Conservation (phyloP, 2,329 filamentous ascomycete genomes). For the Ophiobolus disseminans region DNA sequence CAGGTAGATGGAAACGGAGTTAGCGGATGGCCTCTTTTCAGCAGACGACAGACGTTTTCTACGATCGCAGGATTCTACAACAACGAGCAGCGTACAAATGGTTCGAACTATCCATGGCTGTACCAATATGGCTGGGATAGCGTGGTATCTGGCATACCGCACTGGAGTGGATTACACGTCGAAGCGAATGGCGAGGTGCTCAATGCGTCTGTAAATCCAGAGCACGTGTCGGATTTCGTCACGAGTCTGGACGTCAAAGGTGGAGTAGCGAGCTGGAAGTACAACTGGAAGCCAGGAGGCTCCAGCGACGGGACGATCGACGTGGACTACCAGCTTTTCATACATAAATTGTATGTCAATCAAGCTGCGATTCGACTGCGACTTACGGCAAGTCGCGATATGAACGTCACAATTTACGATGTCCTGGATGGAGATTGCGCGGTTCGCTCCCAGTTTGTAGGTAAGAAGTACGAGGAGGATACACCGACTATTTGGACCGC, state of each 20-base stretch:
- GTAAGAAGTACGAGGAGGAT: constrained; percentile 62
- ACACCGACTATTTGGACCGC: constrained; percentile 66
- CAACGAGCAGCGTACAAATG: constrained; percentile 63
- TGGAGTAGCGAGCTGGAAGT: constrained; percentile 69
- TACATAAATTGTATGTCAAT: constrained; percentile 68
- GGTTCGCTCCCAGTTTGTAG: constrained; percentile 66
- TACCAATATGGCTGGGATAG: constrained; percentile 73
- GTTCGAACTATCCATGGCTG: constrained; percentile 72
- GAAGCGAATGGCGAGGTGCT: constrained; percentile 63
- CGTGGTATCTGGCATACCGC: constrained; percentile 74
- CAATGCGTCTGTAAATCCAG: constrained; percentile 65
- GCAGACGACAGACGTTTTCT: constrained; percentile 68
- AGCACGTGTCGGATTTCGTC: constrained; percentile 66
- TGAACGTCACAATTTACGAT: constrained; percentile 68
- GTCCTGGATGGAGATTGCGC: constrained; percentile 72
- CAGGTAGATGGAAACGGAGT: constrained; percentile 60
- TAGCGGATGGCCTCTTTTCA: constrained; percentile 73
- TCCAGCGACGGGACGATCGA: constrained; percentile 57
- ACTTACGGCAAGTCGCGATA: constrained; percentile 62
- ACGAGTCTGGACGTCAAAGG: constrained; percentile 68
- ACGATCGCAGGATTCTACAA: constrained; percentile 74
- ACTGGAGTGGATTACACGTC: constrained; percentile 68
- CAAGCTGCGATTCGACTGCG: constrained; percentile 67
- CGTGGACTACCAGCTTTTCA: constrained; percentile 70
- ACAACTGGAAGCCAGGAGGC: constrained; percentile 67